Evolutionary conservation across 176 grass and related monocot species (phyloP), one percentile per base, ranked within the genome.

Genomic region (Aegilops sharonensis): DNA sequence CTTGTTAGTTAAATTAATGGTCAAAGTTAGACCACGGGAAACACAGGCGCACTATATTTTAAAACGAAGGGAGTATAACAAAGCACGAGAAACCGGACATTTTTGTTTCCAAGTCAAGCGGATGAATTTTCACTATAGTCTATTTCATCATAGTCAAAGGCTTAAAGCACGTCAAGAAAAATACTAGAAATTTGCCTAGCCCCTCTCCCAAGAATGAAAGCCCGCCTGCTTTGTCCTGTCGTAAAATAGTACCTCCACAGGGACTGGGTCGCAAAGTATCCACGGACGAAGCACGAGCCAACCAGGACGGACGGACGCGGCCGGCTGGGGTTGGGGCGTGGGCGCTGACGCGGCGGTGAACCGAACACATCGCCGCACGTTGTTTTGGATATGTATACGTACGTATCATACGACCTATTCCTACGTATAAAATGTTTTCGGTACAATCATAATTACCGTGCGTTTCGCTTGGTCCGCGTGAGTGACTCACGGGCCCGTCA

Each of bases 261-360:
- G 79, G 79, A 9, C 47, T 11, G 6, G 0, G 31, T 20, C 11
- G 70, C 59, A 65, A 24, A 84, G 14, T 50, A 1, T 64, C 10
- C 4, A 72, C 5, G 21, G 21, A 63, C 5, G 71, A 17, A 68
- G 15, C 37, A 9, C 35, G 4, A 5, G 24, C 39, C 11, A 59
- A 40, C 56, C 67, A 71, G 25, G 25, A 25, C 25, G 25, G 25
- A 25, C 27, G 27, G 27, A 27, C 27, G 27, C 2, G 39, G 52
- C 52, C 52, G 17, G 17, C 52, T 8, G 12, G 29, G 9, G 29
- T 37, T 6, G 77, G 57, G 34, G 45, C 77, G 88, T 89, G 34
- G 69, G 83, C 69, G 88, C 87, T 89, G 87, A 85, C 68, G 59
- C 73, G 73, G 85, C 11, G 31, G 11, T 4, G 15, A 72, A 15